Evolutionary conservation across 106 monocot species (phyloP).

Genomic region (Acanthochlamys bracteata): DNA sequence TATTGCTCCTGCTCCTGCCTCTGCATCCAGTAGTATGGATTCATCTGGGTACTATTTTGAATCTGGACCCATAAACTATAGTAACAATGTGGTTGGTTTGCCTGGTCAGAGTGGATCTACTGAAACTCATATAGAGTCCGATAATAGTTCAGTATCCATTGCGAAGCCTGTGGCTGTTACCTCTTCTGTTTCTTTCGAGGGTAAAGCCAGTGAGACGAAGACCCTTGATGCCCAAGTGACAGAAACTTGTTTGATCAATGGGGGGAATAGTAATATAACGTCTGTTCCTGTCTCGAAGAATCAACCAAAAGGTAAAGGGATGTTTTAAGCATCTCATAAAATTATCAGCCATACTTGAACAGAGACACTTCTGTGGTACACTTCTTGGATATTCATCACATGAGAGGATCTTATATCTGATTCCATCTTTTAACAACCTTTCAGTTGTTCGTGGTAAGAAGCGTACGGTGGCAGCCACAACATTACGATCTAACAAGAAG

Average conservation of each 20-base stretch:
- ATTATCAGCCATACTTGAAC: too few relatives aligned
- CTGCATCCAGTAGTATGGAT: slow-evolving; percentile 17
- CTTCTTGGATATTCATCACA: neutral
- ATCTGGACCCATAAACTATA: slow-evolving; percentile 28
- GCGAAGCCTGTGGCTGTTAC: slow-evolving; percentile 11
- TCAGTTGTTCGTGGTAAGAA: slow-evolving; percentile 73
- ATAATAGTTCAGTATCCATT: slow-evolving; percentile 11
- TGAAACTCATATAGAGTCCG: slow-evolving; percentile 5
- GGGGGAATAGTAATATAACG: slow-evolving; percentile 7
- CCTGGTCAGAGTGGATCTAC: slow-evolving; percentile 12
- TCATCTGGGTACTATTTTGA: slow-evolving; percentile 31
- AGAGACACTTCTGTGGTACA: too few relatives aligned
- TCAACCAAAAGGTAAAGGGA: slow-evolving; percentile 46
- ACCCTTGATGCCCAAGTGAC: slow-evolving; percentile 11
- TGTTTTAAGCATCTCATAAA: too few relatives aligned
- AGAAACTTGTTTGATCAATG: slow-evolving; percentile 16
- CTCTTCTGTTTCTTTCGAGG: slow-evolving; percentile 4
- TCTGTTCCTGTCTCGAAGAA: slow-evolving; percentile 28
- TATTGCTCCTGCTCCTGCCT: slow-evolving; percentile 18
- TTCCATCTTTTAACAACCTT: neutral
- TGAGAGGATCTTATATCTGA: neutral
- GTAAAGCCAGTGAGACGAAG: neutral
- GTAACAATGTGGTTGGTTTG: neutral
- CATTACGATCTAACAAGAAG: slow-evolving; percentile 84
- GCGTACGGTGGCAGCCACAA: slow-evolving; percentile 40